Base-by-base conservation (phyloP, 2,329 filamentous ascomycete genomes). In the Moelleriella libera region DNA sequence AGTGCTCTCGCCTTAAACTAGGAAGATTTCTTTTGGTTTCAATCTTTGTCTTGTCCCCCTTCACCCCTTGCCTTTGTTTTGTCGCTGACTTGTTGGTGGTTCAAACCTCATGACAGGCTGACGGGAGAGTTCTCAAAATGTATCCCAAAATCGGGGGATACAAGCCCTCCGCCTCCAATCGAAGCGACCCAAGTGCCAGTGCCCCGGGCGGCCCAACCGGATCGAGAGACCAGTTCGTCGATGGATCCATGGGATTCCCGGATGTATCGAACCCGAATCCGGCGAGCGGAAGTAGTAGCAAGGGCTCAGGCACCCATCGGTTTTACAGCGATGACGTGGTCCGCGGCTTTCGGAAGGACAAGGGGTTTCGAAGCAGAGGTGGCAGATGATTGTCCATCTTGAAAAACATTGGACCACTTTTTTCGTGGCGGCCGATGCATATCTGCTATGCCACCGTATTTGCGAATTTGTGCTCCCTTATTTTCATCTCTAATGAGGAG, bases 101-200 rank as follows among this genome's bases (percentile, higher is more conserved):
- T 21, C 21, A 3, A 21, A 21, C 3, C 21, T 21, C 21, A 21
- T 21, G 21, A 21, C 51, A 80, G 83, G 85, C 85, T 57, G 85
- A 90, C 57, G 85, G 85, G 44, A 75, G 82, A 53, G 65, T 83
- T 12, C 74, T 90, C 47, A 77, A 84, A 59, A 83, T 90, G 40
- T 88, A 83, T 61, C 68, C 79, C 62, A 86, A 85, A 61, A 65
- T 74, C 4, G 72, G 72, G 50, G 68, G 66, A 50, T 62, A 62
- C 52, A 55, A 55, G 37, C 52, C 59, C 34, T 52, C 52, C 51
- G 47, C 51, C 52, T 47, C 58, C 53, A 44, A 61, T 51, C 52
- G 60, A 54, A 28, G 58, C 29, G 49, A 54, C 45, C 40, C 60
- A 28, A 54, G 57, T 50, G 56, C 53, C 55, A 64, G 57, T 59